A percentile compares a stretch with the other conserved stretches of the same genome.
These are phyloP conservation scores for Penicillium bovifimosum DNA, from an alignment of 495 filamentous ascomycete genomes.

Conservation along the genomic window DNA sequence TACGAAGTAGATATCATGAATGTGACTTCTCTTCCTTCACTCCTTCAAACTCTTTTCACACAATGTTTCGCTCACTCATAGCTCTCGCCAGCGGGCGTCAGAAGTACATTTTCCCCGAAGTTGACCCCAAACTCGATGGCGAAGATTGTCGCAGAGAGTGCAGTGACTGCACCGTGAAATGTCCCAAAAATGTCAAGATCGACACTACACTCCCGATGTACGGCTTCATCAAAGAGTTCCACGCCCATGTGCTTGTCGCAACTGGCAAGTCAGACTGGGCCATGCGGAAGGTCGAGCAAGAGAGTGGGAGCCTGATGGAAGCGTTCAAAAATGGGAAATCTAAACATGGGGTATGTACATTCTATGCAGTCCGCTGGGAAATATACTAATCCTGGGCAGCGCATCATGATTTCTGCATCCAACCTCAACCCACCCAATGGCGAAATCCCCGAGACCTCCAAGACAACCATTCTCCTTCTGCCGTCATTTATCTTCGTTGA, in stretches of 20 bases:
- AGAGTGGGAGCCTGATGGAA: conserved; percentile 88
- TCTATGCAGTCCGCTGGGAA: background rate
- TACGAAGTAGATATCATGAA: too few relatives aligned
- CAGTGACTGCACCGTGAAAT: conserved; percentile 66
- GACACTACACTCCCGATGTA: conserved; percentile 72
- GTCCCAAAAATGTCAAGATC: conserved; percentile 66
- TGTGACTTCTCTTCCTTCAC: background rate
- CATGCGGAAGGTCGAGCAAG: conserved; percentile 61
- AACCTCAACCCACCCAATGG: conserved; percentile 63
- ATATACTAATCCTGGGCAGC: conserved; percentile 38
- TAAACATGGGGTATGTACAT: conserved; percentile 57
- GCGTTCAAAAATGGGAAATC: conserved; percentile 65
- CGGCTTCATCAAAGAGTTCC: conserved; percentile 79
- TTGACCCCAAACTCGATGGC: conserved; percentile 65
- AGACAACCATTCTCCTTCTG: conserved; percentile 76
- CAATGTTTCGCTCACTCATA: background rate
- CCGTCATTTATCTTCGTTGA: conserved; percentile 83
- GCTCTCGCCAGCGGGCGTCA: background rate
- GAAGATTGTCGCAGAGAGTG: conserved; percentile 86
- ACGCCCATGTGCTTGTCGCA: conserved; percentile 81
- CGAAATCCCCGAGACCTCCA: background rate
- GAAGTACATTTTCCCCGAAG: conserved; percentile 45
- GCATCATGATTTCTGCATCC: conserved; percentile 85
- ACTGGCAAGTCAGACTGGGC: conserved; percentile 88
- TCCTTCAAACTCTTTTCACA: background rate